Percentiles rank a stretch among this genome's conserved stretches.
Conservation (phyloP, 441 rosid genomes). For the Populus hybrid region DNA sequence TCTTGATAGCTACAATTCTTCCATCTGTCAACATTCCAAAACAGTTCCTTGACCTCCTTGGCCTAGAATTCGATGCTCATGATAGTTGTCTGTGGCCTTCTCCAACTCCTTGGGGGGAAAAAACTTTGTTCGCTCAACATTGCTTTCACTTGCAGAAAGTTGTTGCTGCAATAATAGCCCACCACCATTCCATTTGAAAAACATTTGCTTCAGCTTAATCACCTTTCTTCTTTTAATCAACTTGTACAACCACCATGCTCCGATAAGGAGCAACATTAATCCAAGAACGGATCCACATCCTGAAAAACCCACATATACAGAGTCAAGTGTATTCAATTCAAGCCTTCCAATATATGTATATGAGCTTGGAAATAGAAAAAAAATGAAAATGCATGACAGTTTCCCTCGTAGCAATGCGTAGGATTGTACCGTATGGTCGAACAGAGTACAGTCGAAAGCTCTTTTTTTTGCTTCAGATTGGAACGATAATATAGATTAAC, state of each 20-base stretch:
- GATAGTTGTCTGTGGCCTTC: background rate
- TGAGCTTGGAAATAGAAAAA: too few species aligned
- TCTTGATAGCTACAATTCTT: conserved; percentile 1
- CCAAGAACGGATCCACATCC: background rate
- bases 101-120: background rate
- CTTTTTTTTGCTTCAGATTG: too few species aligned
- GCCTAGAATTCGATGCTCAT: background rate
- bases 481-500: too few species aligned
- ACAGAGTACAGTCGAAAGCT: too few species aligned
- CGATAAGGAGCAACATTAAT: background rate
- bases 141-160: background rate
- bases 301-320: too few species aligned
- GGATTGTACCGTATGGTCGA: too few species aligned
- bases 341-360: too few species aligned
- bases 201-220: too few species aligned
- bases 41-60: conserved; percentile 5
- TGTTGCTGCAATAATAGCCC: background rate
- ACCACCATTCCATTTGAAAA: background rate
- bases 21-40: background rate
- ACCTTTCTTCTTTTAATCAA: background rate
- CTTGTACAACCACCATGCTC: background rate
- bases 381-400: too few species aligned
- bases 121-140: background rate
- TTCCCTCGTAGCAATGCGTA: too few species aligned
- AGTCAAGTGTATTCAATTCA: too few species aligned